Evolutionary conservation across 345 rosid genomes (phyloP).

Genomic region (thale cress (Arabidopsis thaliana)): TAIR10.1 NC_003076.8:19730001-19730500

Average conservation of each 20-base stretch:
- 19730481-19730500: constrained; percentile 28
- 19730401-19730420: background rate
- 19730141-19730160: background rate
- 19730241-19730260: background rate
- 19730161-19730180: background rate
- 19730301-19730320: background rate
- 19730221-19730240: background rate
- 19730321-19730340: background rate
- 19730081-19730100: too few species aligned
- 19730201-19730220: background rate
- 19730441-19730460: constrained; percentile 12
- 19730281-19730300: constrained; percentile 6
- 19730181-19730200: background rate
- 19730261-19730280: background rate
- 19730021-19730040: too few species aligned
- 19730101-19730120: too few species aligned
- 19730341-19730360: background rate
- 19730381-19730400: background rate
- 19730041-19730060: too few species aligned
- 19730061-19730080: too few species aligned
- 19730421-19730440: constrained; percentile 20
- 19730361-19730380: constrained; percentile 1
- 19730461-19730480: background rate
- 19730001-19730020: too few species aligned
- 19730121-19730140: background rate